Base-by-base conservation (phyloP, 768 basidiomycete genomes). In the Tremella fuciformis region DNA sequence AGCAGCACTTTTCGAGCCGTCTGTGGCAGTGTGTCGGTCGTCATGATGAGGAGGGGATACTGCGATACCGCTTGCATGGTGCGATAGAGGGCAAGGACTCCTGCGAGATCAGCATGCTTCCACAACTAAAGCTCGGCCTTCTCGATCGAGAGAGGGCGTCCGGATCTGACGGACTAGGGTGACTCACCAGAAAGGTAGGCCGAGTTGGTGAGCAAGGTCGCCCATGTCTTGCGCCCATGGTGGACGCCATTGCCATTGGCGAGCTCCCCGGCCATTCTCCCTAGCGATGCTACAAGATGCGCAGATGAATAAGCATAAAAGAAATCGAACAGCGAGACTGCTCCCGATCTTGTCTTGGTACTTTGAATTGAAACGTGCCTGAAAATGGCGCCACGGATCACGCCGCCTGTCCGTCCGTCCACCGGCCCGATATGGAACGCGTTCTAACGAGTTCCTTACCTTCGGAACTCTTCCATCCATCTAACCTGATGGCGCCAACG, bases 21-120 rank as follows among this genome's bases (percentile, higher is more conserved):
- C 26, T 79, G 59, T 2, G 84, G 80, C 25, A 91, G 71, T 1
- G 79, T 70, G 3, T 84, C 79, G 0, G 89, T 88, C 38, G 83
- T 82, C 85, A 91, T 88, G 38, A 86, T 87, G 44, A 91, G 80
- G 16, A 92, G 80, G n/a, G 88, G 85, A 76, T 89, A 91, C 15
- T 86, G 85, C 15, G 80, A 75, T 34, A 84, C 83, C 13, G 79
- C 57, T 39, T 78, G 79, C 46, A 88, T 79, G 25, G 83, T 81
- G 58, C 84, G 71, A 58, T 84, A 75, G 16, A 89, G 76, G 16
- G 87, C 84, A 44, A 88, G 80, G 11, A 84, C 78, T 13, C 85
- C 86, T 62, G 83, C 77, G 4, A 4, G 22, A 29, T 62, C 50
- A 56, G 59, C 38, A 13, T 25, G 13, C 8, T 24, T 21, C 13